Evolutionary conservation across 352 stramenopile species (phyloP).

Genomic region (Phytophthora macrochlamydospora): DNA sequence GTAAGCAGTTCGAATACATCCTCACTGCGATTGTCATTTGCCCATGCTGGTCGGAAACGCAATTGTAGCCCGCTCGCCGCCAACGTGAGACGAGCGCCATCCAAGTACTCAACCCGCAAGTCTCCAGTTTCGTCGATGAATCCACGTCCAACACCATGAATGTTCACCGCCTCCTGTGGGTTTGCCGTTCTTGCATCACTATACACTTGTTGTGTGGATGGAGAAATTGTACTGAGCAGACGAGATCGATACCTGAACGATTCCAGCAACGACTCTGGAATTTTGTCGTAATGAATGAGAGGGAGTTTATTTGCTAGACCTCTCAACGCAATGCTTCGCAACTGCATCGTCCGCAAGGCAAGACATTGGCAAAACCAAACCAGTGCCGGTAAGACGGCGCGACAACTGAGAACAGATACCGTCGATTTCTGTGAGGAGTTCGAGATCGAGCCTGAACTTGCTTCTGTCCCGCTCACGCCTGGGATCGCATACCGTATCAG

Average conservation of each 20-base stretch:
- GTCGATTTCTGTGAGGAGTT: constrained; percentile 3
- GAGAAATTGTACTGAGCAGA: constrained; percentile 1
- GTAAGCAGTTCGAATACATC: constrained; percentile 52
- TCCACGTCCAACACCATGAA: constrained; percentile 53
- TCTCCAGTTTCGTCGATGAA: constrained; percentile 42
- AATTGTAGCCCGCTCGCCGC: constrained; percentile 50
- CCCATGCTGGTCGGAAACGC: constrained; percentile 38
- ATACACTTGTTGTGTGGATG: too few species aligned
- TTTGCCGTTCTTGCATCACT: not conserved
- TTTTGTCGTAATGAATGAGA: constrained; percentile 56
- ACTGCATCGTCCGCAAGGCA: constrained; percentile 49
- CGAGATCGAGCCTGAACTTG: not conserved
- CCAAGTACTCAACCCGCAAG: constrained; percentile 52
- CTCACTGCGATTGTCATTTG: constrained; percentile 12
- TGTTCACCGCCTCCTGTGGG: constrained; percentile 19
- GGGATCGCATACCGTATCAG: constrained; percentile 34
- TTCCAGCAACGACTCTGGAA: constrained; percentile 49
- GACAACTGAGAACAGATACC: constrained; percentile 10
- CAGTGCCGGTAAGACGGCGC: constrained; percentile 22
- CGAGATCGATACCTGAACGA: constrained; percentile 38
- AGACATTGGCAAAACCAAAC: constrained; percentile 63
- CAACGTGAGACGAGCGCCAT: constrained; percentile 49
- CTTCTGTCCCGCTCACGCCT: constrained; percentile 10
- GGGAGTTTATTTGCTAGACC: constrained; percentile 42
- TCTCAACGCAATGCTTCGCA: constrained; percentile 50